Evolutionary conservation across 257 asterid species (phyloP).

Genomic region (Verbena officinalis): DNA sequence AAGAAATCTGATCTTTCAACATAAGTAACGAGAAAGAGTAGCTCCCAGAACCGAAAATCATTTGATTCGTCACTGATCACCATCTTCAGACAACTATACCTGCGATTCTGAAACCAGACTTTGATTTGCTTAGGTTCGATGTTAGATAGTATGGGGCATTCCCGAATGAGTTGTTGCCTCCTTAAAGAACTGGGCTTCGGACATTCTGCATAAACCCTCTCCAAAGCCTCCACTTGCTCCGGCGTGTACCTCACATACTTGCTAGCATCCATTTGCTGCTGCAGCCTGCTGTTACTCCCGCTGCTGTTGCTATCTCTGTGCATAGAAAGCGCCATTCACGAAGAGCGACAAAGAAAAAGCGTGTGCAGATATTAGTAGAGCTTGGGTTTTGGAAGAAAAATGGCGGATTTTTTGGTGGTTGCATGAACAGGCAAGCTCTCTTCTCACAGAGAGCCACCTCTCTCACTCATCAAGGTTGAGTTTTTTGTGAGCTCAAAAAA

Average conservation of each 20-base stretch:
- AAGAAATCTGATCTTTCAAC: background rate
- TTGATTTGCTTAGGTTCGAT: slow-evolving; percentile 94
- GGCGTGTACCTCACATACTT: slow-evolving; percentile 92
- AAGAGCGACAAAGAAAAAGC: background rate
- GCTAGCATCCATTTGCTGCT: slow-evolving; percentile 64
- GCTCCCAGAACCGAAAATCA: slow-evolving; percentile 1
- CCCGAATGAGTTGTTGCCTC: slow-evolving; percentile 86
- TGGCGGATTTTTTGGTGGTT: slow-evolving; percentile 28
- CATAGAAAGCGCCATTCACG: slow-evolving; percentile 46
- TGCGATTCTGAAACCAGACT: slow-evolving; percentile 94
- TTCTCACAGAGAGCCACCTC: slow-evolving; percentile 72
- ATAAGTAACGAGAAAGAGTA: background rate
- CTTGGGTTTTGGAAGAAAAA: slow-evolving; percentile 5
- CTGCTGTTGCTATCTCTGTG: slow-evolving; percentile 52
- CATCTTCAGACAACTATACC: slow-evolving; percentile 37
- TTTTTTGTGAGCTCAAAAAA: slow-evolving; percentile 14
- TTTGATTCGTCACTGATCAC: background rate
- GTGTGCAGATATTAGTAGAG: slow-evolving; percentile 3
- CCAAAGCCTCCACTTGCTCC: slow-evolving; percentile 91
- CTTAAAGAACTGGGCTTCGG: slow-evolving; percentile 85
- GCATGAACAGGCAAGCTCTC: slow-evolving; percentile 80
- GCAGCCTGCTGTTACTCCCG: slow-evolving; percentile 38
- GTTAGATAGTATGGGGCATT: slow-evolving; percentile 68
- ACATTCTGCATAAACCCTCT: slow-evolving; percentile 78
- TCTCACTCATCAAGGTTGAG: slow-evolving; percentile 56